phyloP scores from a whole-genome alignment of 2,329 filamentous ascomycete species.

The Ophiostoma sp. region DNA sequence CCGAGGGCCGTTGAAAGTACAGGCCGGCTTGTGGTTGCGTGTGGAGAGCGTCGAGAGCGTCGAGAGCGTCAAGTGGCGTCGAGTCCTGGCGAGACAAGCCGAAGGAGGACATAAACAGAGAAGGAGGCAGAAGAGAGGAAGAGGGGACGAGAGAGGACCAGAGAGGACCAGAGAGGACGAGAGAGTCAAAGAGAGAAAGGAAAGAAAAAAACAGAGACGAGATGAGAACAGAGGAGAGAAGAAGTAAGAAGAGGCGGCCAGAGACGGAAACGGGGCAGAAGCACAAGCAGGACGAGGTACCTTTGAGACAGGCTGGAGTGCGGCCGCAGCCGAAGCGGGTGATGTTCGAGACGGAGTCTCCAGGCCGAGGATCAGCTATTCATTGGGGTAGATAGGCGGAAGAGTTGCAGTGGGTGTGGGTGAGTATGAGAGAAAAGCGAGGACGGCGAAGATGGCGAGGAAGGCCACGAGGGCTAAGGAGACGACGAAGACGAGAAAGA shows the following conservation, averaged over 20 bases:
- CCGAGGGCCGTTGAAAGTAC: no score
- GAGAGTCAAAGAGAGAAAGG: not conserved
- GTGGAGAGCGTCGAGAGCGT: no score
- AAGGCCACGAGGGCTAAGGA: no score
- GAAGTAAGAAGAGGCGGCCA: not conserved
- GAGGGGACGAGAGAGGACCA: not conserved
- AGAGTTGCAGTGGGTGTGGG: not conserved
- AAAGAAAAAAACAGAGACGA: not conserved
- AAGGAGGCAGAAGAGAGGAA: not conserved
- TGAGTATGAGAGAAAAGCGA: no score
- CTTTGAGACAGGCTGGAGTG: not conserved
- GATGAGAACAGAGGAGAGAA: not conserved
- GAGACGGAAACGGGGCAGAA: not conserved
- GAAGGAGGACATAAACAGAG: no score
- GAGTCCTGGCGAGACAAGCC: no score
- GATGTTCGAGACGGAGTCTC: constrained; percentile 13
- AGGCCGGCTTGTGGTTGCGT: no score
- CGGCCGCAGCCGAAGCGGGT: constrained; percentile 7
- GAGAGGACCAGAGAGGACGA: not conserved
- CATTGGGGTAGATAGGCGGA: not conserved
- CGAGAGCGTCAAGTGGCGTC: no score
- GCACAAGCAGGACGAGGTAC: not conserved
- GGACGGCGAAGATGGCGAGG: not conserved
- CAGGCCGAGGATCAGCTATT: not conserved
- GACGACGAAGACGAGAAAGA: no score